Evolutionary conservation across 2,329 filamentous ascomycete genomes (phyloP), one percentile per base, ranked within the genome.

Genomic region (Trichoderma gracile): DNA sequence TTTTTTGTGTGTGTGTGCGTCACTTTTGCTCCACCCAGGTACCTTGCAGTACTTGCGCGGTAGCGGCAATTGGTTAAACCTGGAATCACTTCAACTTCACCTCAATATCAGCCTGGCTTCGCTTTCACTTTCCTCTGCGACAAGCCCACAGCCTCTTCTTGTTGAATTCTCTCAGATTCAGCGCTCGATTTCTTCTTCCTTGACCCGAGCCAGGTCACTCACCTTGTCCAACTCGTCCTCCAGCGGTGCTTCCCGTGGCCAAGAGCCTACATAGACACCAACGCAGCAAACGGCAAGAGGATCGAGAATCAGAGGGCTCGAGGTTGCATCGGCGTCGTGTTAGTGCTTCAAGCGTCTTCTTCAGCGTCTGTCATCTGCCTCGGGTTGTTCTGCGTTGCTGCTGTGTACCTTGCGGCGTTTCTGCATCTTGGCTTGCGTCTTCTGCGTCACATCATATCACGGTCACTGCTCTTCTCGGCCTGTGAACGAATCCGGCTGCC

Each of bases 371-470:
- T 65, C 33, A 73, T 77, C 25, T 71, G 72, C 76, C 54, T 72
- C 70, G 12, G 69, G 72, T 23, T 79, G 76, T 38, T 76, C 78
- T 15, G 71, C 70, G 10, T 69, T 67, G 21, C 73, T 73, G 30
- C 78, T 40, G 74, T 77, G 54, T 21, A 27, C 73, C 76, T 4
- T 75, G 30, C 50, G 7, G n/a, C 17, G 50, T 3, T 53, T 53
- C 50, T 53, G 7, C 50, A 17, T 40, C n/a, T 54, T 30, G 23
- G 30, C 50, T n/a, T 46, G 8, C n/a, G 21, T 23, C 17, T 17
- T 23, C 19, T 4, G 45, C 45, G 17, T n/a, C 45, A 21, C 5
- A n/a, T 43, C 40, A 21, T 5, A n/a, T 43, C 17, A 43, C 12
- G 17, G 15, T n/a, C 40, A 1, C 40, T 33, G 27, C 49, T 38